Percentiles rank a stretch among this genome's conserved stretches.
Conservation (phyloP, 2,329 filamentous ascomycete species). For the Pseudocercospora musae region DNA sequence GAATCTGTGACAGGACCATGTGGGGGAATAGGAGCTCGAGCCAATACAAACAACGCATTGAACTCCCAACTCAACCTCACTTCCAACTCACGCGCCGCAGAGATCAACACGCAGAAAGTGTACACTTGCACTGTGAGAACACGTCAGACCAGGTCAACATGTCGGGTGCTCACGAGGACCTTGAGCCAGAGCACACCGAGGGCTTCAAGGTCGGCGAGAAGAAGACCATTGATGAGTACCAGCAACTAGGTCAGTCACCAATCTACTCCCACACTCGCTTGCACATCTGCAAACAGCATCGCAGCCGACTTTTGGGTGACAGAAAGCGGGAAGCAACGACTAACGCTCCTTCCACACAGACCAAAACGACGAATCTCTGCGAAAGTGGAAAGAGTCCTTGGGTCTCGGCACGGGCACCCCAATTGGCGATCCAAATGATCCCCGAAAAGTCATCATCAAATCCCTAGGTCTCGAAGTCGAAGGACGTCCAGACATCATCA, state of each 20-base stretch:
- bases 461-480: slow-evolving; percentile 81
- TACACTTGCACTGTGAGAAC: background rate
- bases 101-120: background rate
- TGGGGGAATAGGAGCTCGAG: too few relatives aligned
- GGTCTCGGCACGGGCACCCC: slow-evolving; percentile 66
- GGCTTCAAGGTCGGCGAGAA: slow-evolving; percentile 99
- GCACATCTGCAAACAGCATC: too few relatives aligned
- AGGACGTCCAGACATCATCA: slow-evolving; percentile 78
- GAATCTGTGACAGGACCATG: too few relatives aligned
- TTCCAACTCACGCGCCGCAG: background rate
- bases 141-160: slow-evolving; percentile 21
- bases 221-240: slow-evolving; percentile 94
- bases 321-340: background rate
- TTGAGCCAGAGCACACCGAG: slow-evolving; percentile 81
- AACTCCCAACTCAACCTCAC: background rate
- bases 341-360: slow-evolving; percentile 41
- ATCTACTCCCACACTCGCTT: too few relatives aligned
- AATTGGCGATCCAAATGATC: slow-evolving; percentile 62
- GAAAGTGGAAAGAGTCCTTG: slow-evolving; percentile 96
- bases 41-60: background rate
- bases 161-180: slow-evolving; percentile 57
- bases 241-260: slow-evolving; percentile 63
- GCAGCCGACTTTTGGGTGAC: too few relatives aligned
- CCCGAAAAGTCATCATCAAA: slow-evolving; percentile 88
- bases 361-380: slow-evolving; percentile 82